phyloP scores from a whole-genome alignment of 2,329 filamentous ascomycete species.

The Sodiomyces alkalinus region DNA sequence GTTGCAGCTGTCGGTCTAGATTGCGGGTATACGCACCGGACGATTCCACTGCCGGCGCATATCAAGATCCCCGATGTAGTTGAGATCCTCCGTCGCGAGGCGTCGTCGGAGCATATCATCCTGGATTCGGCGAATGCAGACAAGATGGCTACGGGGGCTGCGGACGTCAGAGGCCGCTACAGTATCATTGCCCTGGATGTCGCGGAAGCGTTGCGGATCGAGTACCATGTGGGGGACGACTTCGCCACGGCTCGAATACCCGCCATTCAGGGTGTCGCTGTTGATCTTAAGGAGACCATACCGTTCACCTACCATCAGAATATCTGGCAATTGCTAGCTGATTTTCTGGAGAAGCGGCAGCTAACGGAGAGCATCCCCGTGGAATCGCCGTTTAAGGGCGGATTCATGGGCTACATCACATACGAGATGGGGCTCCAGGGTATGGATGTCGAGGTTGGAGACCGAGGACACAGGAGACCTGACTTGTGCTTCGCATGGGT shows the following conservation, averaged over 20 bases:
- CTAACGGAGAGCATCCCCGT: constrained; percentile 7
- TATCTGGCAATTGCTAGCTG: constrained; percentile 36
- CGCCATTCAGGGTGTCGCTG: constrained; percentile 2
- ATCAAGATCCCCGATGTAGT: constrained; percentile 38
- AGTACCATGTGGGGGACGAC: constrained; percentile 37
- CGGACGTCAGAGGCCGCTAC: constrained; percentile 42
- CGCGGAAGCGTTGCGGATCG: constrained; percentile 37
- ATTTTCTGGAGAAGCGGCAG: constrained; percentile 21
- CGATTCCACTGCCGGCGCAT: constrained; percentile 26
- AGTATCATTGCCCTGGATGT: constrained; percentile 61
- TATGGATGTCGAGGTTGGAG: constrained; percentile 28
- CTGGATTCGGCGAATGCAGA: constrained; percentile 43
- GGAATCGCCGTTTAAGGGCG: constrained; percentile 54
- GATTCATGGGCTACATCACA: constrained; percentile 70
- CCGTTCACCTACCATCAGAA: constrained; percentile 13
- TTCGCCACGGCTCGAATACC: constrained; percentile 17
- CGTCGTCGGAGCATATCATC: constrained; percentile 32
- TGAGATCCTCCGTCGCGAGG: constrained; percentile 29
- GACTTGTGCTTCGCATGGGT: constrained; percentile 68
- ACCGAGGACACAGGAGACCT: constrained; percentile 30
- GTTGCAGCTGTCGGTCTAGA: constrained; percentile 15
- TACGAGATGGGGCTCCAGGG: constrained; percentile 67
- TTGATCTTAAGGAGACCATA: constrained; percentile 13
- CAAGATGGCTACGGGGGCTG: constrained; percentile 22
- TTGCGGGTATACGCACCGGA: constrained; percentile 21